phyloP scores from a whole-genome alignment of 164 flowering plant genomes.

The Malania oleifera region DNA sequence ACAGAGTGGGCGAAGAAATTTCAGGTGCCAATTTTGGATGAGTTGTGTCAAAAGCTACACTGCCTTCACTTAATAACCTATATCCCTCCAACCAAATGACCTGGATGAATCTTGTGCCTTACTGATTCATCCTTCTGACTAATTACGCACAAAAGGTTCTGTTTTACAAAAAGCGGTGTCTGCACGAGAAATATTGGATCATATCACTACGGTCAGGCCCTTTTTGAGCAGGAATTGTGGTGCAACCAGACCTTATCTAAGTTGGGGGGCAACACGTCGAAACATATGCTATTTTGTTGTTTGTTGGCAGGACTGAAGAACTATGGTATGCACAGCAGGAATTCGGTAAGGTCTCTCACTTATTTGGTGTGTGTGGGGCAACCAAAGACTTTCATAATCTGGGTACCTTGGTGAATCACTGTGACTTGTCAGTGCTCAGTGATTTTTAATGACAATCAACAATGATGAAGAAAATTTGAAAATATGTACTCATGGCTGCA shows the following conservation, averaged over 20 bases:
- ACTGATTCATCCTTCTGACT: slow-evolving; percentile 7
- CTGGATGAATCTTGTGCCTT: slow-evolving; percentile 5
- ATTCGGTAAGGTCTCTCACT: too few species aligned
- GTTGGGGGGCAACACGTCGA: background rate
- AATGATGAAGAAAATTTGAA: slow-evolving; percentile 8
- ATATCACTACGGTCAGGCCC: background rate
- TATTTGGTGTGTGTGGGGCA: too few species aligned
- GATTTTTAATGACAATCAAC: too few species aligned
- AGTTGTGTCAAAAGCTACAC: background rate
- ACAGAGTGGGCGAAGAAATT: too few species aligned
- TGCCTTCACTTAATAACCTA: background rate
- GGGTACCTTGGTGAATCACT: slow-evolving; percentile 10
- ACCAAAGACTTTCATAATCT: slow-evolving; percentile 14
- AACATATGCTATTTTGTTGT: background rate
- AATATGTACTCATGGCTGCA: slow-evolving; percentile 1
- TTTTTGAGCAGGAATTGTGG: background rate
- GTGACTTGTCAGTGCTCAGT: too few species aligned
- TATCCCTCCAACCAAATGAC: too few species aligned
- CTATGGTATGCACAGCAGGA: background rate
- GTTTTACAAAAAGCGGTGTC: background rate
- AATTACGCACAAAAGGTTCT: background rate
- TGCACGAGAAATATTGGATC: background rate
- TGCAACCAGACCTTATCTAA: background rate
- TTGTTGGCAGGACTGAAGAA: background rate
- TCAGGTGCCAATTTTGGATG: background rate